phyloP scores from a whole-genome alignment of 768 basidiomycete species.

The Phaeotremella fagi region DNA sequence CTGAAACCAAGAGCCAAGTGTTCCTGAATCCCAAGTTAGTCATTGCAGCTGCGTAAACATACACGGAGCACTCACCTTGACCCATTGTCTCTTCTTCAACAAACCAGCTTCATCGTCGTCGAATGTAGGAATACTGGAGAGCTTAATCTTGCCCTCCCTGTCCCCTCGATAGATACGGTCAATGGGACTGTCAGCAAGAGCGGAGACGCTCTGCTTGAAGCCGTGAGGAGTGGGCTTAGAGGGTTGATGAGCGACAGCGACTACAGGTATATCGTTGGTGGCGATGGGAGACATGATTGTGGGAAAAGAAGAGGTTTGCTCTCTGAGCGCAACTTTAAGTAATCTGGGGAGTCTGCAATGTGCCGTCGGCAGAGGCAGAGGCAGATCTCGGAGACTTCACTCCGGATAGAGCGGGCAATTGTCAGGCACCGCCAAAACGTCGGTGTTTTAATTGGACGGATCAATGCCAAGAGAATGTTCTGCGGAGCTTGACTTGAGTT shows the following conservation, averaged over 20 bases:
- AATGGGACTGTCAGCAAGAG: constrained; percentile 28
- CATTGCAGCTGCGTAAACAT: neutral
- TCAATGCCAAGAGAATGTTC: too few relatives aligned
- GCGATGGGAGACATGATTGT: constrained; percentile 32
- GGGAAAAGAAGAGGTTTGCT: too few relatives aligned
- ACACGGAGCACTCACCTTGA: constrained; percentile 16
- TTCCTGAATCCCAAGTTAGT: constrained; percentile 1
- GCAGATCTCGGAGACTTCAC: too few relatives aligned
- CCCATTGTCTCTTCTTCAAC: constrained; percentile 29
- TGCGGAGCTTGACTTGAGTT: too few relatives aligned
- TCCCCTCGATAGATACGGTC: constrained; percentile 29
- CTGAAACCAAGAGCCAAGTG: constrained; percentile 28
- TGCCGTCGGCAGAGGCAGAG: too few relatives aligned
- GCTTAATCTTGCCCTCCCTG: constrained; percentile 18
- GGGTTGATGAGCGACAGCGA: neutral
- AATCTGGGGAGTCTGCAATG: too few relatives aligned
- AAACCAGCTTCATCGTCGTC: constrained; percentile 22
- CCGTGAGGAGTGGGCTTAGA: neutral
- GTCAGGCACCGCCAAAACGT: too few relatives aligned
- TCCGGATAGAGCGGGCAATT: too few relatives aligned
- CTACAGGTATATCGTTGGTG: constrained; percentile 1
- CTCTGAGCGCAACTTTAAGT: too few relatives aligned
- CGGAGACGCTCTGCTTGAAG: constrained; percentile 15
- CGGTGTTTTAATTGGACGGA: too few relatives aligned
- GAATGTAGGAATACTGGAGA: constrained; percentile 21